These are phyloP conservation scores for Hirsutella thompsonii DNA, from an alignment of 2,329 filamentous ascomycete species.

Conservation along the genomic window DNA sequence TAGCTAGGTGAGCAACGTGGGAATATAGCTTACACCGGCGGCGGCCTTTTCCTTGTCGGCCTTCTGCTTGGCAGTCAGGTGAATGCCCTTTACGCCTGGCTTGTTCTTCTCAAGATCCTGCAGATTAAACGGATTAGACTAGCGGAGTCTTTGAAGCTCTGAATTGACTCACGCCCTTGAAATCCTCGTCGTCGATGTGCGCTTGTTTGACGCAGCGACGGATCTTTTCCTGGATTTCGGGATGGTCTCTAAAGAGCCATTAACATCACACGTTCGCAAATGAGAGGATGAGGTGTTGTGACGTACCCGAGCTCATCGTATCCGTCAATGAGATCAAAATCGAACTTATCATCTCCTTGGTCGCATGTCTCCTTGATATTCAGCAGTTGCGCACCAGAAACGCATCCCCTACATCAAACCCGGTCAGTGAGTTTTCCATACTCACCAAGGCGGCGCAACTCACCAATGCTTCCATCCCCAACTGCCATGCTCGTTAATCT, in stretches of 20 bases:
- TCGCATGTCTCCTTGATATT: slow-evolving; percentile 48
- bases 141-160: too few relatives aligned
- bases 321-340: slow-evolving; percentile 63
- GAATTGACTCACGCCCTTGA: slow-evolving; percentile 73
- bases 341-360: slow-evolving; percentile 30
- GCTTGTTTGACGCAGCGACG: slow-evolving; percentile 59
- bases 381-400: slow-evolving; percentile 61
- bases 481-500: slow-evolving; percentile 43
- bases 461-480: slow-evolving; percentile 86
- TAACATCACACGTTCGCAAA: slow-evolving; percentile 3
- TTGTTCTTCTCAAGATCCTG: slow-evolving; percentile 66
- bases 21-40: background rate
- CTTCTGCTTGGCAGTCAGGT: slow-evolving; percentile 25
- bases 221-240: slow-evolving; percentile 61
- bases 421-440: too few relatives aligned
- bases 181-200: slow-evolving; percentile 75
- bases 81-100: slow-evolving; percentile 53
- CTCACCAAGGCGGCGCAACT: slow-evolving; percentile 16
- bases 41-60: slow-evolving; percentile 5
- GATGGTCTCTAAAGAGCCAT: slow-evolving; percentile 24
- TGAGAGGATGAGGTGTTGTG: background rate
- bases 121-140: too few relatives aligned
- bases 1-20: background rate
- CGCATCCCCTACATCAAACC: slow-evolving; percentile 61
- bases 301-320: slow-evolving; percentile 54